Base-by-base conservation (phyloP, 495 filamentous ascomycete species). In the Penicillium tannophilum region DNA sequence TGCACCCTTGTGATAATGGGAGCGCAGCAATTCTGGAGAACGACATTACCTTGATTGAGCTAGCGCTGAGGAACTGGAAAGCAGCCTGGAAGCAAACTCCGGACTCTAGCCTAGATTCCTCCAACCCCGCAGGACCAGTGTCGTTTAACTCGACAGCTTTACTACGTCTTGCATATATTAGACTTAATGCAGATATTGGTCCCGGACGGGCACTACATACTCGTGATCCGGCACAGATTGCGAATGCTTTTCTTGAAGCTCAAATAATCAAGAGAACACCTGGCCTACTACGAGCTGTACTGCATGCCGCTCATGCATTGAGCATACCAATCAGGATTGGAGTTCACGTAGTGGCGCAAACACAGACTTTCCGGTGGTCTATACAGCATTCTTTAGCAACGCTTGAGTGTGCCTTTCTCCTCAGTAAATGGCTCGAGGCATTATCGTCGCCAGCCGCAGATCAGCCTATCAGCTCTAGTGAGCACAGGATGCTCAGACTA, bases 131-230 rank as follows among this genome's bases (percentile, higher is more conserved):
- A 23, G 72, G 69, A 8, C 71, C 74, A 12, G 49, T 76, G 8
- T 67, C 63, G 1, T 73, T 73, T 61, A 75, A 70, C 56, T 59
- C 74, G 6, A 70, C 71, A 17, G 72, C 72, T 19, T 59, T 75
- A 6, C 66, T 75, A n/a, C 67, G 74, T 14, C 56, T 76, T 24
- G 72, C 74, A n/a, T 73, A 73, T 50, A 73, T 76, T 28, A 65
- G 74, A 23, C 63, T 76, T 16, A 69, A 68, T 42, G 65, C 63
- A 6, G 59, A 75, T 42, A 16, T 65, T 10, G 67, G 65, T 2
- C 62, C 59, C 0, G 61, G 63, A 11, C 68, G 66, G 16, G 59
- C 61, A 9, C 55, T 76, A 10, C 79, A 82, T 45, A 66, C 62
- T n/a, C 57, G 62, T 12, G 55, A 70, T 55, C 64, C 62, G 4